phyloP scores from a whole-genome alignment of 2,329 filamentous ascomycete species.

The Chaetomium strumarium region DNA sequence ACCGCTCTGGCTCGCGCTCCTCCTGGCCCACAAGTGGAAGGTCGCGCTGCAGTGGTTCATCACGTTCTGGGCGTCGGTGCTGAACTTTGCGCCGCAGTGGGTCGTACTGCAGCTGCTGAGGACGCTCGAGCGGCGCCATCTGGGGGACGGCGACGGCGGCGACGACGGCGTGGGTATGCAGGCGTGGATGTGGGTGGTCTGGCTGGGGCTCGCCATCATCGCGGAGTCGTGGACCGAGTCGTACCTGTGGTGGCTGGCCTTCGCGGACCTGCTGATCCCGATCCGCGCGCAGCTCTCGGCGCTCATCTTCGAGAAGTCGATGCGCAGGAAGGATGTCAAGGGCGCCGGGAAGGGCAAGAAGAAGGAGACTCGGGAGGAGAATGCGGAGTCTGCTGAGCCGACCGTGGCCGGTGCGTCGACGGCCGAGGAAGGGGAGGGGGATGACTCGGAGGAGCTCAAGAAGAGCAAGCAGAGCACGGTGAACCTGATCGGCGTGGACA shows the following conservation, averaged over 20 bases:
- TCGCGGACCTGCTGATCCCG: slow-evolving; percentile 56
- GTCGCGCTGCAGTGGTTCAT: slow-evolving; percentile 56
- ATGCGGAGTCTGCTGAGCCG: slow-evolving; percentile 23
- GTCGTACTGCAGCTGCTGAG: slow-evolving; percentile 60
- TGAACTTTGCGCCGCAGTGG: slow-evolving; percentile 67
- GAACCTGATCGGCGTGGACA: slow-evolving; percentile 73
- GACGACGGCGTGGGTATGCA: slow-evolving; percentile 43
- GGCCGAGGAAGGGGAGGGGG: slow-evolving; percentile 35
- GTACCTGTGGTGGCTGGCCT: slow-evolving; percentile 62
- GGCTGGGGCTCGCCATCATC: slow-evolving; percentile 55
- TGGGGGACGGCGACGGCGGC: no score
- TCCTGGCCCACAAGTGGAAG: slow-evolving; percentile 49
- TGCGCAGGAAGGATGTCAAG: slow-evolving; percentile 73
- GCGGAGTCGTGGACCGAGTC: slow-evolving; percentile 56
- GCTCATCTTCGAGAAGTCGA: slow-evolving; percentile 69
- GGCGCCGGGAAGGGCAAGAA: slow-evolving; percentile 46
- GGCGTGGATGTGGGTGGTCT: slow-evolving; percentile 63
- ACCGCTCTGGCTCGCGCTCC: slow-evolving; percentile 55
- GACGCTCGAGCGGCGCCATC: slow-evolving; percentile 52
- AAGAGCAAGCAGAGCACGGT: slow-evolving; percentile 64
- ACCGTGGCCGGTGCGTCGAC: slow-evolving; percentile 23
- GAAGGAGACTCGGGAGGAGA: slow-evolving; percentile 31
- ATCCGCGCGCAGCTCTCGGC: slow-evolving; percentile 65
- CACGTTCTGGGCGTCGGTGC: slow-evolving; percentile 46
- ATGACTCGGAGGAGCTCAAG: slow-evolving; percentile 42